These are phyloP conservation scores for Neonothopanus nambi DNA, from an alignment of 1,284 basidiomycete species.

Conservation along the genomic window DNA sequence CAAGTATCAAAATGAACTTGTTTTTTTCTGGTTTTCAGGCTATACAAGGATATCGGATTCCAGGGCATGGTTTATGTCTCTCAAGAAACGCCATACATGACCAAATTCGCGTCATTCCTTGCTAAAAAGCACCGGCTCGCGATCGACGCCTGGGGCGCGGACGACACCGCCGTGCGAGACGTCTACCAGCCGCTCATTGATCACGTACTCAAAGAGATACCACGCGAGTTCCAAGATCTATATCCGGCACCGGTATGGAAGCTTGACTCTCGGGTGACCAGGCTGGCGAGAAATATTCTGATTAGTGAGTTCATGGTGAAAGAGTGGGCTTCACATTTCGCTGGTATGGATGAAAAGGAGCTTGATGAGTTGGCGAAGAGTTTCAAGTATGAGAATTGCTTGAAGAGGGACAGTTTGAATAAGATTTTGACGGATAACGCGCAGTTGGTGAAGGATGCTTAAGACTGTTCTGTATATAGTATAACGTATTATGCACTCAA, in stretches of 20 bases:
- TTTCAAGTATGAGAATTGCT: constrained; percentile 57
- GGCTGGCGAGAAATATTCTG: constrained; percentile 60
- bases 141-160: constrained; percentile 66
- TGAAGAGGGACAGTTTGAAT: constrained; percentile 45
- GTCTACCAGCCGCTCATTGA: constrained; percentile 59
- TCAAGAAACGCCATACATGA: constrained; percentile 69
- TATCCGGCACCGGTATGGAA: constrained; percentile 57
- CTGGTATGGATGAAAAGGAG: constrained; percentile 42
- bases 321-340: constrained; percentile 67
- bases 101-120: constrained; percentile 61
- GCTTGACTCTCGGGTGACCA: constrained; percentile 41
- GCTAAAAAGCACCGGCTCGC: constrained; percentile 63
- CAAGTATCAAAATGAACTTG: no score
- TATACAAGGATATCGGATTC: constrained; percentile 86
- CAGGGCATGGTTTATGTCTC: constrained; percentile 80
- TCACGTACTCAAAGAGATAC: constrained; percentile 50
- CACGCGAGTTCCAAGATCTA: constrained; percentile 40
- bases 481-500: no score
- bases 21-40: constrained; percentile 27
- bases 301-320: constrained; percentile 61
- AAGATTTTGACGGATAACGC: constrained; percentile 39
- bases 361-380: constrained; percentile 49
- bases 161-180: constrained; percentile 45
- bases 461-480: background rate
- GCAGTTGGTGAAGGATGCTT: constrained; percentile 16